Evolutionary conservation across 73 alveolate species (phyloP).

Genomic region (Paramecium sonneborni): DNA sequence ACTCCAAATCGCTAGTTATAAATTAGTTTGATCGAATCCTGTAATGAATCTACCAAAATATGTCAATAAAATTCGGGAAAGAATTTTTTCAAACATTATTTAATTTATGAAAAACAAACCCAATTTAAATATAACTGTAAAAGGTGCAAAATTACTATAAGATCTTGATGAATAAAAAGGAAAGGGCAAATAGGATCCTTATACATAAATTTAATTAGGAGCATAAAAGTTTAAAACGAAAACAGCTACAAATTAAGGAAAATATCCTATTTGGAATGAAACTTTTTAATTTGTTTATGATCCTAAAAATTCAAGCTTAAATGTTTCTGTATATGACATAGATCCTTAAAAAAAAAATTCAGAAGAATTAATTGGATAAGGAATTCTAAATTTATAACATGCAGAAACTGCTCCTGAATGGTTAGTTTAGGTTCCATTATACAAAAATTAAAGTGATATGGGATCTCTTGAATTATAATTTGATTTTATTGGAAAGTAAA

Average conservation of each 20-base stretch:
- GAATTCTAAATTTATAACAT: not conserved
- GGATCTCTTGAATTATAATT: not conserved
- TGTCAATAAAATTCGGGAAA: constrained; percentile 82
- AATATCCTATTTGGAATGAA: not conserved
- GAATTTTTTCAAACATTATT: constrained; percentile 79
- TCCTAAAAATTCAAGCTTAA: not conserved
- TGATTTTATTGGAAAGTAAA: not conserved
- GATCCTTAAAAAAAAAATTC: not conserved
- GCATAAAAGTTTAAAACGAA: not conserved
- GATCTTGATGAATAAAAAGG: constrained; percentile 2
- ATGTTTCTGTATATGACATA: not conserved
- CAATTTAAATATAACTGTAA: not conserved
- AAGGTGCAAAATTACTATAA: not conserved
- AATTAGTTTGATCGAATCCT: constrained; percentile 89
- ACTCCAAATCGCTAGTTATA: constrained; percentile 84
- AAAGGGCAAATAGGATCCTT: not conserved
- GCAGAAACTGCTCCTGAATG: not conserved
- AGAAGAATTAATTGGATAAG: not conserved
- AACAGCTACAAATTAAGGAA: not conserved
- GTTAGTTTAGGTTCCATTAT: not conserved
- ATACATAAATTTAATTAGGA: not conserved
- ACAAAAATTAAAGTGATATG: not conserved
- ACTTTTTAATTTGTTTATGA: not conserved
- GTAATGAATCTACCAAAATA: constrained; percentile 92
- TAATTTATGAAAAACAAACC: constrained; percentile 5